These are phyloP conservation scores for Daldinia eschscholtzii DNA, from an alignment of 2,329 filamentous ascomycete species.

Conservation along the genomic window DNA sequence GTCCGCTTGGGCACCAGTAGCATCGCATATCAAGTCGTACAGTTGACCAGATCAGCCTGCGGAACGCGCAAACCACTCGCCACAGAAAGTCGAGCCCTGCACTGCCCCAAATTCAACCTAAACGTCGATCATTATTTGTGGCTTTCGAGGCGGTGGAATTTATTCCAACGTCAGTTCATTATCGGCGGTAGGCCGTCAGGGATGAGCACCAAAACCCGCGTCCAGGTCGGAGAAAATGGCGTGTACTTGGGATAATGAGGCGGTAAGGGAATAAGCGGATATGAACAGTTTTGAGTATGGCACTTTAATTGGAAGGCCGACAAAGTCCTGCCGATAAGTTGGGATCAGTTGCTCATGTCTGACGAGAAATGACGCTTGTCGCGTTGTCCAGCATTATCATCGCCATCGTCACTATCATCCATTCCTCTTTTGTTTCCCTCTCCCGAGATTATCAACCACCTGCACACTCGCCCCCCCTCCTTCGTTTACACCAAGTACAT, in stretches of 20 bases:
- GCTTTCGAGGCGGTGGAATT: conserved; percentile 33
- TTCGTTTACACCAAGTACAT: no score
- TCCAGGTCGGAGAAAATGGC: conserved; percentile 26
- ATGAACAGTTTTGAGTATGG: neutral
- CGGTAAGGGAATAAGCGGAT: conserved; percentile 22
- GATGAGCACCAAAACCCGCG: conserved; percentile 17
- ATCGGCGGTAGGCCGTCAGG: conserved; percentile 1
- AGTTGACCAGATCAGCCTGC: conserved; percentile 12
- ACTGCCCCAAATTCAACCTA: conserved; percentile 40
- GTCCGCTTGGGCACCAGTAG: conserved; percentile 22
- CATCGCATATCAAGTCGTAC: conserved; percentile 37
- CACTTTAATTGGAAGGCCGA: conserved; percentile 28
- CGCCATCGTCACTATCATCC: conserved; percentile 3
- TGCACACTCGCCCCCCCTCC: no score
- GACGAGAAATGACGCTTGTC: conserved; percentile 36
- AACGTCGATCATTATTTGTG: conserved; percentile 40
- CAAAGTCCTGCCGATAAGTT: conserved; percentile 17
- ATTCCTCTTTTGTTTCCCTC: conserved; percentile 28
- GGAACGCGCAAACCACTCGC: conserved; percentile 45
- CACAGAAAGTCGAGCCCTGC: conserved; percentile 38
- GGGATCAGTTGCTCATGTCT: conserved; percentile 25
- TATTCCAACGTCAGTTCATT: conserved; percentile 36
- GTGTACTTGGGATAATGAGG: conserved; percentile 20
- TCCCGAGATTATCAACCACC: conserved; percentile 32
- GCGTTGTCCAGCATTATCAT: conserved; percentile 12